Evolutionary conservation across 768 basidiomycete species (phyloP).

Genomic region (Phallus indusiatus): DNA sequence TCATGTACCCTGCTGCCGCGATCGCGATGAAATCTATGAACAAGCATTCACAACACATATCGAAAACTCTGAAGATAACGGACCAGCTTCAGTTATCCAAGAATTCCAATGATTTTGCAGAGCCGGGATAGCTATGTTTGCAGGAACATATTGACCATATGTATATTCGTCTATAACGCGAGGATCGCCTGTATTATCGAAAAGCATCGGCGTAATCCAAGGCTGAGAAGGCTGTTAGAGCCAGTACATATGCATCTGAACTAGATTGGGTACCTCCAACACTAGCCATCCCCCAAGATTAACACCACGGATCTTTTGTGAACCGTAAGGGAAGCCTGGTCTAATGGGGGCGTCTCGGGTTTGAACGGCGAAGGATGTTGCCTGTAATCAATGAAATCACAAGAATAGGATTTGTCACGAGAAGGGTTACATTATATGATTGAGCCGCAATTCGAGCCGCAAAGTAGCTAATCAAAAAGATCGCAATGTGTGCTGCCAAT

Average conservation of each 20-base stretch:
- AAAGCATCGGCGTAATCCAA: constrained; percentile 72
- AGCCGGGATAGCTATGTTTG: constrained; percentile 34
- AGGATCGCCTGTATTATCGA: constrained; percentile 51
- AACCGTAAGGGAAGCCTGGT: constrained; percentile 65
- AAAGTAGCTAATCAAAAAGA: too few relatives aligned
- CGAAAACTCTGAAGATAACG: background rate
- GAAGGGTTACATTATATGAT: background rate
- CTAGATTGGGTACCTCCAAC: constrained; percentile 29
- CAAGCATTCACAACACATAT: background rate
- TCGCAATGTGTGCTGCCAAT: too few relatives aligned
- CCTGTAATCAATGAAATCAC: background rate
- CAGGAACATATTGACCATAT: constrained; percentile 54
- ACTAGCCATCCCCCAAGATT: constrained; percentile 68
- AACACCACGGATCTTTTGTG: constrained; percentile 68
- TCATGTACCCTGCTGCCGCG: constrained; percentile 58
- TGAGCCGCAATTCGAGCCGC: too few relatives aligned
- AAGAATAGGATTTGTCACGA: background rate
- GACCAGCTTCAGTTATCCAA: constrained; percentile 62
- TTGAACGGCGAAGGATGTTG: background rate
- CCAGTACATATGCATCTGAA: background rate
- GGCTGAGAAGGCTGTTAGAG: constrained; percentile 30
- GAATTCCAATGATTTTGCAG: constrained; percentile 62
- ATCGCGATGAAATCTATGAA: constrained; percentile 58
- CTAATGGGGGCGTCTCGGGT: constrained; percentile 24
- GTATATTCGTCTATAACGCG: constrained; percentile 72